Base-by-base conservation (phyloP, 345 rosid species). In the Draba incana region DNA sequence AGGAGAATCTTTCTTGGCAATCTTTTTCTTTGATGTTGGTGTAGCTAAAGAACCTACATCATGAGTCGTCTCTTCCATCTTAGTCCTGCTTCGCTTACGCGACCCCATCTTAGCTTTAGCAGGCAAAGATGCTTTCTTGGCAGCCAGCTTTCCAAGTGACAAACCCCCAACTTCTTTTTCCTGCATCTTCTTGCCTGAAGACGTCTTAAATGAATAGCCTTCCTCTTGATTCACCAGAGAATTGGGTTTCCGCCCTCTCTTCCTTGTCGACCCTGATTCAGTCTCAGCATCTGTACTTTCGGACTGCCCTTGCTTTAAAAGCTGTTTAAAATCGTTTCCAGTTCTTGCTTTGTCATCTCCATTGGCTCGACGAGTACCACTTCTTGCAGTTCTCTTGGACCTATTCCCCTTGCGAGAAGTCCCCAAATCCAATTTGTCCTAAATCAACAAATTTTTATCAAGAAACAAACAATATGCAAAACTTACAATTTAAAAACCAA, bases 171-270 rank as follows among this genome's bases (percentile, higher is more conserved):
- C 14, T 68, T 58, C 62, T 57, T 72, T 84, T 37, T 68, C 62
- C 57, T 33, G 75, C 62, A 51, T 54, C 50, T 72, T 84, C 75
- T 58, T 80, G 23, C 56, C 57, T 41, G 42, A 72, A 58, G 77
- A 45, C 6, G 66, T 25, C 71, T 64, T 78, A 27, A 62, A 27
- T 27, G 66, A 27, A 70, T 82, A 82, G 47, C 88, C 88, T 81
- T 89, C 92, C 48, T 77, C 90, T 28, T 90, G 79, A 69, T 79
- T 84, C 80, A 86, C 82, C 75, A 84, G 77, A 30, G 90, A 76
- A 77, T 81, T 92, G 48, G 84, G 92, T 80, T 78, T 84, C 66
- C 83, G 47, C 14, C 85, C 87, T 76, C 92, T 85, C 78, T 75
- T 88, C 81, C 64, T 81, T 10, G 69, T 56, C n/a, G 59, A 67